Percentiles rank a stretch among this genome's conserved stretches.
These are phyloP conservation scores for Gleditsia sinensis DNA, from an alignment of 306 rosid species.

Conservation along the genomic window DNA sequence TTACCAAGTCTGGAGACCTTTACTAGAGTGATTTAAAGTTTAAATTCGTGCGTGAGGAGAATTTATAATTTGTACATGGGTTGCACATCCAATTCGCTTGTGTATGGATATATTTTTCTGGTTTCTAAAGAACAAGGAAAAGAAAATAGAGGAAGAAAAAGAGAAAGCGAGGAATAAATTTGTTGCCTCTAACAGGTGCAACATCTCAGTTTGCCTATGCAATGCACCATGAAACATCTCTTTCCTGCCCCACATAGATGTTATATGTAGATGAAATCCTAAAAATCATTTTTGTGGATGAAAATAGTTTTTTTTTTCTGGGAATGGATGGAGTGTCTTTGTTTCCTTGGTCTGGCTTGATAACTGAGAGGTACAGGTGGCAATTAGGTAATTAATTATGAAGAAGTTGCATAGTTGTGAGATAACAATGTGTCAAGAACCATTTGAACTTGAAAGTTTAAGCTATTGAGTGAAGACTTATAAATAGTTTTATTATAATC, in stretches of 20 bases:
- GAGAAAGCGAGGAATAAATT: background rate
- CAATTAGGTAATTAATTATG: background rate
- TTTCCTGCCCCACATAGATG: background rate
- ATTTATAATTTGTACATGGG: constrained; percentile 4
- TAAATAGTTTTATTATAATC: no score
- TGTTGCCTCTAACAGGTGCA: background rate
- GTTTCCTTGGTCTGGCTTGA: background rate
- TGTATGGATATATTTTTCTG: background rate
- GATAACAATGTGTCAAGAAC: no score
- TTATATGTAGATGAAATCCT: background rate
- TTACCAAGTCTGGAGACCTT: constrained; percentile 13
- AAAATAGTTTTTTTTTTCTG: background rate
- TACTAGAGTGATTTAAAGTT: constrained; percentile 6
- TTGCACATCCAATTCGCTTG: background rate
- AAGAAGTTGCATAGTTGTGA: background rate
- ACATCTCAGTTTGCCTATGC: background rate
- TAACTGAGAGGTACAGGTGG: background rate
- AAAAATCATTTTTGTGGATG: background rate
- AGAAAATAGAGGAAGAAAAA: background rate
- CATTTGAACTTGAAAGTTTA: no score
- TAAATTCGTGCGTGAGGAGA: background rate
- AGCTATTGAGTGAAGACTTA: no score
- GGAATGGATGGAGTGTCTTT: background rate
- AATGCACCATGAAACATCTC: background rate
- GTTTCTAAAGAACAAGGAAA: background rate